phyloP scores from a whole-genome alignment of 2,329 filamentous ascomycete genomes.

The Colletotrichum sp. region DNA sequence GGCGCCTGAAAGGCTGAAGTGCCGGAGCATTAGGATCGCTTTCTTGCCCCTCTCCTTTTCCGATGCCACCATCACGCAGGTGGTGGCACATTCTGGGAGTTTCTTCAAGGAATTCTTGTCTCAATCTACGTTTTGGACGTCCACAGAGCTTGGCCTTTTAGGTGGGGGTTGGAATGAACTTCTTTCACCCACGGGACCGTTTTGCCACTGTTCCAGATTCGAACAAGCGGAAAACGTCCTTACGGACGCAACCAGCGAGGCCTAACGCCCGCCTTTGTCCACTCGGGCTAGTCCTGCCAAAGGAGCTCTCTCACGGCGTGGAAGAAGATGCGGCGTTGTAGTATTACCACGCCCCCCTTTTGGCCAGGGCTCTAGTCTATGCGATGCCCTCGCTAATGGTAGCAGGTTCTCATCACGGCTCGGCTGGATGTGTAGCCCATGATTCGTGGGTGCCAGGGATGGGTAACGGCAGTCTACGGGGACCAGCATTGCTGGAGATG shows the following conservation, averaged over 20 bases:
- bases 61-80: not conserved
- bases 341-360: not conserved
- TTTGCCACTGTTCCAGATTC: slow-evolving; percentile 16
- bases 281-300: not conserved
- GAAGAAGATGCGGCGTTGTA: not conserved
- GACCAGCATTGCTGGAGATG: not conserved
- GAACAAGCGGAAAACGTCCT: not conserved
- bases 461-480: not conserved
- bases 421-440: slow-evolving; percentile 4
- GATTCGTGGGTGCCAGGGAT: slow-evolving; percentile 15
- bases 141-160: not conserved
- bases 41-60: not conserved
- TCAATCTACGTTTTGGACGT: not conserved
- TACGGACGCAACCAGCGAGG: slow-evolving; percentile 16
- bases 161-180: not conserved
- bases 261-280: slow-evolving; percentile 10
- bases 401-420: not conserved
- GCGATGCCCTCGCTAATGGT: not conserved
- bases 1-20: not conserved
- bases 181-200: not conserved
- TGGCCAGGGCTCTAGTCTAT: not conserved
- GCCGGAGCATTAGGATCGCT: not conserved
- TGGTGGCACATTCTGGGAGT: not conserved
- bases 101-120: not conserved
- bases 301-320: not conserved